Conservation (phyloP, 768 basidiomycete genomes). For the Coprinopsis sp. region DNA sequence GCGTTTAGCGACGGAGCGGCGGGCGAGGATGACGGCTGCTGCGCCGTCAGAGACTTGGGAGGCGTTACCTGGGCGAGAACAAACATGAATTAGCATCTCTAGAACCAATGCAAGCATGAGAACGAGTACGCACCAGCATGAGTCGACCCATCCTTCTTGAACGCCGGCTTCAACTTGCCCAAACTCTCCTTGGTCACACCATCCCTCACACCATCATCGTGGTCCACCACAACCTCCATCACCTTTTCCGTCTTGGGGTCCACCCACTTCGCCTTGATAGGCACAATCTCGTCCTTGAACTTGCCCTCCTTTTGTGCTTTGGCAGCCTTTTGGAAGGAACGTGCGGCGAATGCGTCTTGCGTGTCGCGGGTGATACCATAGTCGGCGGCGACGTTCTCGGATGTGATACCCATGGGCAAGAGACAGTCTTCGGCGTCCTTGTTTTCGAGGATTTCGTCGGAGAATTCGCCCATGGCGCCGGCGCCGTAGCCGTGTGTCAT, state of each 20-base stretch:
- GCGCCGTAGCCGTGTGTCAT: conserved; percentile 81
- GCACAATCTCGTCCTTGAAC: conserved; percentile 82
- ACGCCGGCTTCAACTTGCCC: conserved; percentile 81
- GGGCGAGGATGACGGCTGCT: conserved; percentile 80
- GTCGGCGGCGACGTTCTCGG: conserved; percentile 85
- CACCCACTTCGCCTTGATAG: conserved; percentile 62
- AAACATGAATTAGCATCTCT: not conserved
- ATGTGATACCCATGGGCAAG: conserved; percentile 91
- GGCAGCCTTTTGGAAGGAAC: conserved; percentile 81
- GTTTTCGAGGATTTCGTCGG: conserved; percentile 60
- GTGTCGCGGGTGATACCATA: conserved; percentile 65
- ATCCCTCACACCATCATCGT: conserved; percentile 82
- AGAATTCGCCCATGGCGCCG: conserved; percentile 50
- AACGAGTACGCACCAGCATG: conserved; percentile 51
- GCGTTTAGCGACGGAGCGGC: conserved; percentile 74
- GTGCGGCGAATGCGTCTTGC: conserved; percentile 85
- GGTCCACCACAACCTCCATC: conserved; percentile 63
- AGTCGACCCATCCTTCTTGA: conserved; percentile 68
- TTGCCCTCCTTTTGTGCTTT: conserved; percentile 75
- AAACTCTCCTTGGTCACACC: conserved; percentile 79
- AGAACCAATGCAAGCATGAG: not conserved
- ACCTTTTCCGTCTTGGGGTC: conserved; percentile 74
- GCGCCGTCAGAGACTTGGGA: conserved; percentile 92
- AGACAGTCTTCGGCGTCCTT: conserved; percentile 77
- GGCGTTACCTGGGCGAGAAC: conserved; percentile 56